Evolutionary conservation across 2,329 filamentous ascomycete genomes (phyloP).

Genomic region (Bisporella sp.): DNA sequence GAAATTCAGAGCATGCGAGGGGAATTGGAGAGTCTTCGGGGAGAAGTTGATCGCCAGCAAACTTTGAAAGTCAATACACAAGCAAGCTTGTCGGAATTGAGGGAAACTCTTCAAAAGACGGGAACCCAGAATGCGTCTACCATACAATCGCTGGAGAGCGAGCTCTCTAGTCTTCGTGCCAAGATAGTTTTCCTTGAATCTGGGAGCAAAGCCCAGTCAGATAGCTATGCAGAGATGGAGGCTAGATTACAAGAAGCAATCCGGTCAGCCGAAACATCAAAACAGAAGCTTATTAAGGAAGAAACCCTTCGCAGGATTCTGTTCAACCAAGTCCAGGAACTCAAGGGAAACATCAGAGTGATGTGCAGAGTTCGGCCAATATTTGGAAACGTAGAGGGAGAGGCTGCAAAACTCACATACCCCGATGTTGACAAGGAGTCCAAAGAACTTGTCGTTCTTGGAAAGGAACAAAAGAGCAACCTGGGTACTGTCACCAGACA

Average conservation of each 20-base stretch:
- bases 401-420: slow-evolving; percentile 68
- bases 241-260: slow-evolving; percentile 72
- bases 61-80: slow-evolving; percentile 31
- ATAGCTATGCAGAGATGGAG: slow-evolving; percentile 78
- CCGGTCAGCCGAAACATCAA: slow-evolving; percentile 59
- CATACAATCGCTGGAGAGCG: slow-evolving; percentile 63
- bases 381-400: slow-evolving; percentile 50
- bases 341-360: slow-evolving; percentile 96
- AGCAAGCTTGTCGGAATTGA: slow-evolving; percentile 43
- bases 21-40: slow-evolving; percentile 38
- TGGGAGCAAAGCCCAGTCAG: slow-evolving; percentile 80
- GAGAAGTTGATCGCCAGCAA: slow-evolving; percentile 56
- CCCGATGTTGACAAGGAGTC: slow-evolving; percentile 76
- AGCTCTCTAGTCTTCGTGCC: slow-evolving; percentile 67
- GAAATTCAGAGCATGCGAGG: slow-evolving; percentile 44
- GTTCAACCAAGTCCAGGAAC: slow-evolving; percentile 95
- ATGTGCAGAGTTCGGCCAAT: slow-evolving; percentile 92
- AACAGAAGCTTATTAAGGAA: slow-evolving; percentile 81
- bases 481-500: slow-evolving; percentile 71
- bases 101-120: slow-evolving; percentile 32
- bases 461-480: slow-evolving; percentile 77
- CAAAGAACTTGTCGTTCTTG: slow-evolving; percentile 78
- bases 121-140: slow-evolving; percentile 53
- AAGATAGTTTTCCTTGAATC: slow-evolving; percentile 88
- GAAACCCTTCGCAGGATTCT: slow-evolving; percentile 85